Conservation (phyloP, 805 yeast species). For the Candida orba region DNA sequence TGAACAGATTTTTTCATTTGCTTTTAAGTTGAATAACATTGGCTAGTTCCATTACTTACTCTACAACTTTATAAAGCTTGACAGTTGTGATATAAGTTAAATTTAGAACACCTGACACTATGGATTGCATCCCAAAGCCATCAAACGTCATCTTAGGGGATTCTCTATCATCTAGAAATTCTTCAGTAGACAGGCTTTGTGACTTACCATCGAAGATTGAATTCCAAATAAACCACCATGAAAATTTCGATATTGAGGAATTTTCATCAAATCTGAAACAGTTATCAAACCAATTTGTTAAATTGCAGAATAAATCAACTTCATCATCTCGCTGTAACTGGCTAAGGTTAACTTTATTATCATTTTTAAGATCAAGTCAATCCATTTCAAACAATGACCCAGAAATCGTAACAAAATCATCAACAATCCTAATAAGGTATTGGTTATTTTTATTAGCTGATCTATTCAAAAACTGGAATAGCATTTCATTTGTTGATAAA, state of each 20-base stretch:
- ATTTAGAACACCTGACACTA: no score
- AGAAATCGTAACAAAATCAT: not conserved
- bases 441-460: slow-evolving; percentile 10
- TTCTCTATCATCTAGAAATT: slow-evolving; percentile 4
- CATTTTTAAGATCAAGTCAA: slow-evolving; percentile 10
- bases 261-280: not conserved
- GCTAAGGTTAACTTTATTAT: slow-evolving; percentile 11
- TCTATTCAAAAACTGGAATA: slow-evolving; percentile 4
- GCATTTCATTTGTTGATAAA: slow-evolving; percentile 10
- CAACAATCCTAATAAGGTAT: slow-evolving; percentile 2
- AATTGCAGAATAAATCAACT: slow-evolving; percentile 7
- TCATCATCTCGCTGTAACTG: slow-evolving; percentile 7
- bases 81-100: no score
- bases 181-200: slow-evolving; percentile 4
- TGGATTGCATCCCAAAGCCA: no score
- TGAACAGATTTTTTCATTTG: no score
- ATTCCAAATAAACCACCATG: no score
- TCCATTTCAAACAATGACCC: not conserved
- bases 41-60: no score
- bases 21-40: no score
- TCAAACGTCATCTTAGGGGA: not conserved
- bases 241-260: not conserved
- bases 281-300: not conserved
- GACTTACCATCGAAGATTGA: not conserved
- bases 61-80: no score